These are phyloP conservation scores for Emergomyces africanus DNA, from an alignment of 2,329 filamentous ascomycete species.

Conservation along the genomic window DNA sequence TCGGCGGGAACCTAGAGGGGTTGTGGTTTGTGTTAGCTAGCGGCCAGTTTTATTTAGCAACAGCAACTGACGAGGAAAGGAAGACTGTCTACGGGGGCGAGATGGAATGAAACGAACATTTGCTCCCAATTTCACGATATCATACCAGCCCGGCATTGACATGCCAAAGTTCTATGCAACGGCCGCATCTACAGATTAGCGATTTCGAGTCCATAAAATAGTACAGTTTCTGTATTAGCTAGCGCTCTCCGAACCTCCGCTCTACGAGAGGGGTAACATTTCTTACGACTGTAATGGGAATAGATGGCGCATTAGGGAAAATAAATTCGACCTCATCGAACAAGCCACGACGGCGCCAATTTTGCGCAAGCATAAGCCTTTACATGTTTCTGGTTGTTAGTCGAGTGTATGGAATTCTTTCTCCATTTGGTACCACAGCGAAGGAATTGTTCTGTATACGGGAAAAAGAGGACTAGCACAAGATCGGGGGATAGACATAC, in stretches of 20 bases:
- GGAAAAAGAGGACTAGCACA: too few species aligned
- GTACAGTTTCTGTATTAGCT: neutral
- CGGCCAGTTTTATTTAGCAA: neutral
- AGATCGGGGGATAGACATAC: constrained; percentile 18
- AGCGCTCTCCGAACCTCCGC: neutral
- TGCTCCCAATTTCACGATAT: constrained; percentile 33
- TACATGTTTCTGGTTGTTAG: neutral
- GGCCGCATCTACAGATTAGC: constrained; percentile 2
- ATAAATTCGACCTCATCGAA: constrained; percentile 90
- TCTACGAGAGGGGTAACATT: constrained; percentile 7
- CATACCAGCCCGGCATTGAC: constrained; percentile 60
- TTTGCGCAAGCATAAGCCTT: constrained; percentile 66
- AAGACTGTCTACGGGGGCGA: neutral
- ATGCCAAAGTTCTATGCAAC: constrained; percentile 54
- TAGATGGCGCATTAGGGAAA: constrained; percentile 77
- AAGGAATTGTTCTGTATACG: too few species aligned
- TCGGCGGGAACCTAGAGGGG: constrained; percentile 13
- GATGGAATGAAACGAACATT: constrained; percentile 21
- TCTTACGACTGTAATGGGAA: constrained; percentile 70
- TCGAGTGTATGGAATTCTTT: neutral
- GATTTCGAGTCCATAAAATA: neutral
- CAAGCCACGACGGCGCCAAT: constrained; percentile 66
- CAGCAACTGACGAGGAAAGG: neutral
- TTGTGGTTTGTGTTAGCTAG: neutral
- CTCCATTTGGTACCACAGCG: neutral